Percentiles rank a stretch among this genome's conserved stretches.
These are phyloP conservation scores for Alternaria panax DNA, from an alignment of 2,329 filamentous ascomycete genomes.

Conservation along the genomic window DNA sequence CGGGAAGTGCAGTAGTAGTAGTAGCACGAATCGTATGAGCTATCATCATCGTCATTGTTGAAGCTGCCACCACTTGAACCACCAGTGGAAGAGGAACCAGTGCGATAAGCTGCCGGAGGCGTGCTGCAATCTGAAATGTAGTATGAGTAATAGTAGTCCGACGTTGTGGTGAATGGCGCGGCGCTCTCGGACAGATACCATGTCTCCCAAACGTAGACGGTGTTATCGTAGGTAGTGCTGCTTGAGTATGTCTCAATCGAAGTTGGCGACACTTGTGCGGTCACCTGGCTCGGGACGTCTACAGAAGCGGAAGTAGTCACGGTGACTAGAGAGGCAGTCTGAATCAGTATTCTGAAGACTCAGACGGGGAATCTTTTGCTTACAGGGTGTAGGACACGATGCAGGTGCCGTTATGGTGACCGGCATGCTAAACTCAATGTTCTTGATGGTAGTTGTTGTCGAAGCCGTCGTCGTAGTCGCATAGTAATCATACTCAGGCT, in stretches of 20 bases:
- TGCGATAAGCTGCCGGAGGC: constrained; percentile 19
- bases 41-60: neutral
- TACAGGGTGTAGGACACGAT: constrained; percentile 34
- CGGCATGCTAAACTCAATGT: constrained; percentile 34
- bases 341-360: neutral
- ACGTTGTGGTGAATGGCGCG: constrained; percentile 32
- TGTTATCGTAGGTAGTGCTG: constrained; percentile 12
- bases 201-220: constrained; percentile 26
- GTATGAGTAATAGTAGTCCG: constrained; percentile 32
- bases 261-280: constrained; percentile 32
- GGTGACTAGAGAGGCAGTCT: constrained; percentile 15
- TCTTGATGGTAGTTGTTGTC: constrained; percentile 13
- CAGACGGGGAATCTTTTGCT: neutral
- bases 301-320: constrained; percentile 30
- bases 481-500: constrained; percentile 19
- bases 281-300: constrained; percentile 32
- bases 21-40: constrained; percentile 12
- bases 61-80: neutral
- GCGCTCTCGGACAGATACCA: constrained; percentile 37
- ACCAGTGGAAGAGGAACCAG: neutral
- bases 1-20: constrained; percentile 25
- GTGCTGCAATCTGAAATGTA: constrained; percentile 39
- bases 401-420: constrained; percentile 43
- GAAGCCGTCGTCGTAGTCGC: constrained; percentile 13
- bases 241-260: constrained; percentile 24